phyloP scores from a whole-genome alignment of 371 early-diverging fungal species.

The Syncephalastrum monosporum region DNA sequence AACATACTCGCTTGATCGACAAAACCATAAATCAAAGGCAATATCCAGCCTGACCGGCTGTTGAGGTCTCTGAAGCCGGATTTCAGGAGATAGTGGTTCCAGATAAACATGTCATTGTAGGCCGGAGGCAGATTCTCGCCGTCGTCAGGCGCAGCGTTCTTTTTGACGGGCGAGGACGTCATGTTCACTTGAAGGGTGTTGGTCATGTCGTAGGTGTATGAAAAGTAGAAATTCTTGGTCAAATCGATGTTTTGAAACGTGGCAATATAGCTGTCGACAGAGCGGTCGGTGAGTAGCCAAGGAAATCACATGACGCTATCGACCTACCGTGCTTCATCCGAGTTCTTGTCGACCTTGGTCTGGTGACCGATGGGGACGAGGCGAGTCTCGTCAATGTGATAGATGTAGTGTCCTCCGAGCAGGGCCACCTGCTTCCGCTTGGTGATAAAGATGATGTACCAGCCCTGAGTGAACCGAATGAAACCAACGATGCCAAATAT shows the following conservation, averaged over 20 bases:
- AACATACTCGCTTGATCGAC: constrained; percentile 90
- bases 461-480: constrained; percentile 89
- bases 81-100: constrained; percentile 87
- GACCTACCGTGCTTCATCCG: constrained; percentile 73
- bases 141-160: constrained; percentile 4
- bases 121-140: constrained; percentile 13
- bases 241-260: constrained; percentile 82
- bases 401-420: constrained; percentile 93
- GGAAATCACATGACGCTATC: neutral
- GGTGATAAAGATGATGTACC: constrained; percentile 90
- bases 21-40: constrained; percentile 94
- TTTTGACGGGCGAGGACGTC: constrained; percentile 36
- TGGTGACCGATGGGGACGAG: constrained; percentile 71
- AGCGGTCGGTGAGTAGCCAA: neutral
- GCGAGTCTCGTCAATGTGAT: constrained; percentile 91
- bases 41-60: constrained; percentile 78
- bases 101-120: constrained; percentile 90
- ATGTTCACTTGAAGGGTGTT: constrained; percentile 90
- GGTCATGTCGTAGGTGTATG: constrained; percentile 93
- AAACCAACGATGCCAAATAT: constrained; percentile 68
- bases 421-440: constrained; percentile 86
- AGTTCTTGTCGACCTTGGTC: constrained; percentile 71
- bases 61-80: constrained; percentile 67
- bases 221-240: constrained; percentile 88
- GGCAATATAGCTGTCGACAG: constrained; percentile 59